Conservation (phyloP, 177 flowering plant genomes). For the Tripterygium wilfordii region DNA sequence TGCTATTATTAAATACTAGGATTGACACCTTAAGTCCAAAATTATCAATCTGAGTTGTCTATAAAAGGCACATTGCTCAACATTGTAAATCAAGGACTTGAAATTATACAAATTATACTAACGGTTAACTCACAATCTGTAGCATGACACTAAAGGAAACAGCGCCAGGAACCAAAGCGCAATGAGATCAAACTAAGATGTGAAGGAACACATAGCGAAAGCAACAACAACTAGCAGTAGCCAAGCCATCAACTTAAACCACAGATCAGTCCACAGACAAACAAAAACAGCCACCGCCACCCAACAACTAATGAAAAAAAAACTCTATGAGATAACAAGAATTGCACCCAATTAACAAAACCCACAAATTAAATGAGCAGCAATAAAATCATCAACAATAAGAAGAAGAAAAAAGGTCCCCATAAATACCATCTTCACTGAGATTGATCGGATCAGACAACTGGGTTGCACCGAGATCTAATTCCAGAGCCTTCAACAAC, state of each 20-base stretch:
- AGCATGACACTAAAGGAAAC: too few relatives aligned
- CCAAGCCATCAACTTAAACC: not conserved
- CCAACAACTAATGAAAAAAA: not conserved
- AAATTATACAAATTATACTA: too few relatives aligned
- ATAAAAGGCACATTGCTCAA: too few relatives aligned
- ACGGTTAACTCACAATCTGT: too few relatives aligned
- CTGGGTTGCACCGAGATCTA: conserved; percentile 25
- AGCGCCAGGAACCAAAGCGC: not conserved
- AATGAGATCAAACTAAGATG: not conserved
- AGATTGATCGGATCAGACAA: conserved; percentile 32
- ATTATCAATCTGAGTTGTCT: too few relatives aligned
- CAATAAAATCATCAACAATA: not conserved
- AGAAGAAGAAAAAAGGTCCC: not conserved
- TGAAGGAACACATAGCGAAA: not conserved
- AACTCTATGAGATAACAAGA: not conserved
- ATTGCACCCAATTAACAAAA: not conserved
- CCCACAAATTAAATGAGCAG: not conserved
- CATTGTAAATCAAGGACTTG: not conserved
- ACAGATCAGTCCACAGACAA: conserved; percentile 14
- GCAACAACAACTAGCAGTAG: not conserved
- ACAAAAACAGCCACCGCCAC: too few relatives aligned
- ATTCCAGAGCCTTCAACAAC: conserved; percentile 8
- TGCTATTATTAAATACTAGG: too few relatives aligned
- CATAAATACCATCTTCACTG: conserved; percentile 35
- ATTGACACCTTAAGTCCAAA: too few relatives aligned